These are phyloP conservation scores for Glutinoglossum americanum DNA, from an alignment of 495 filamentous ascomycete genomes.

Conservation along the genomic window DNA sequence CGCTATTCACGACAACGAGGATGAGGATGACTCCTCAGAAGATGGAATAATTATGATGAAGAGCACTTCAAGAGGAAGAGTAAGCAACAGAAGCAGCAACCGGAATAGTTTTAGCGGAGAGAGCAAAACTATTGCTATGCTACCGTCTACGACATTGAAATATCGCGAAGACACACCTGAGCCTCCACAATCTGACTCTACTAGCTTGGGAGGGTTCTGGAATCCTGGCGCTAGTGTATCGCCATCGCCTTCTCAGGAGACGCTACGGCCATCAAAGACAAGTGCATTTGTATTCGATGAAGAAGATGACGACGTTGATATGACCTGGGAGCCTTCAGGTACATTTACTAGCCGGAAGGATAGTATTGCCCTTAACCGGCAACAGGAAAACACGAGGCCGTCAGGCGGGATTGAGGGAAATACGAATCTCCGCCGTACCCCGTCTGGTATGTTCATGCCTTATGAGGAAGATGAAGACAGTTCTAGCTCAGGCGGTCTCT, in stretches of 20 bases:
- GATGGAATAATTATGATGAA: conserved; percentile 81
- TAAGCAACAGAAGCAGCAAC: conserved; percentile 19
- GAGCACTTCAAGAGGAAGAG: conserved; percentile 16
- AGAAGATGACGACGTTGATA: conserved; percentile 37
- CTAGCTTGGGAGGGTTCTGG: conserved; percentile 20
- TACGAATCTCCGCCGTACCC: conserved; percentile 39
- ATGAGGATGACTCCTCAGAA: conserved; percentile 37
- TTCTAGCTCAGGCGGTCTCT: conserved; percentile 32
- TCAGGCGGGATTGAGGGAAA: conserved; percentile 4
- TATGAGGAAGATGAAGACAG: conserved; percentile 52
- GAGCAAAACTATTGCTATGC: conserved; percentile 79
- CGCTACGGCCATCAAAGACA: conserved; percentile 44
- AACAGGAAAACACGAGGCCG: conserved; percentile 4
- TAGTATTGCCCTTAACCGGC: conserved; percentile 10
- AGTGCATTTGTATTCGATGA: conserved; percentile 50
- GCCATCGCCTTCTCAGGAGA: conserved; percentile 58
- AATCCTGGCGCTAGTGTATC: conserved; percentile 21
- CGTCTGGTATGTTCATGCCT: conserved; percentile 74
- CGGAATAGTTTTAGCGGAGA: conserved; percentile 35
- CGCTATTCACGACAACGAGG: conserved; percentile 36
- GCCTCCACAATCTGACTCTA: conserved; percentile 24
- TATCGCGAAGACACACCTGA: conserved; percentile 54
- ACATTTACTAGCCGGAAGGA: conserved; percentile 18
- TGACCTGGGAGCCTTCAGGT: conserved; percentile 25
- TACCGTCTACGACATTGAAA: conserved; percentile 83